Percentiles rank a stretch among this genome's conserved stretches.
phyloP scores from a whole-genome alignment of 805 yeast species.

The Sugiyamaella lignohabitans region DNA sequence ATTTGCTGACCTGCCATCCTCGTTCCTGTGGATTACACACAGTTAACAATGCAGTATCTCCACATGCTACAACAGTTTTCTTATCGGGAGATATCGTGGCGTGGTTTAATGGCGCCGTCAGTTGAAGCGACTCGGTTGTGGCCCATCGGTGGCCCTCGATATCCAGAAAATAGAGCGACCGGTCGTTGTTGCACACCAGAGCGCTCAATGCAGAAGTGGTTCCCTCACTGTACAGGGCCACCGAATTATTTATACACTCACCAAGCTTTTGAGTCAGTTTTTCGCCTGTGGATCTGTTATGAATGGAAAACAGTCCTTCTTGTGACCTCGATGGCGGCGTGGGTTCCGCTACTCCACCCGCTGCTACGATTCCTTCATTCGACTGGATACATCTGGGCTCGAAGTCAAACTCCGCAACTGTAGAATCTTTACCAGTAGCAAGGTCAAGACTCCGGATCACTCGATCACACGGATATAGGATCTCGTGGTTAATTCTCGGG shows the following conservation, averaged over 20 bases:
- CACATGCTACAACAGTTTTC: conserved; percentile 57
- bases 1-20: conserved; percentile 30
- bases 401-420: conserved; percentile 48
- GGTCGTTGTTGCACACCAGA: conserved; percentile 79
- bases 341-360: conserved; percentile 46
- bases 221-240: conserved; percentile 34
- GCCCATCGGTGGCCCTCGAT: conserved; percentile 44
- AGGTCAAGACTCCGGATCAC: conserved; percentile 43
- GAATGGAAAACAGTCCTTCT: conserved; percentile 61
- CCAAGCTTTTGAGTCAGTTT: conserved; percentile 58
- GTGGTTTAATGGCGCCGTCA: conserved; percentile 68
- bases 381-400: conserved; percentile 68
- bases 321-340: conserved; percentile 30
- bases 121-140: conserved; percentile 39
- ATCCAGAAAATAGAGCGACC: conserved; percentile 58
- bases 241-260: conserved; percentile 77
- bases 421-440: conserved; percentile 31
- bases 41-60: conserved; percentile 67
- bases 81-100: conserved; percentile 61
- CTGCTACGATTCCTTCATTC: conserved; percentile 41
- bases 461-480: conserved; percentile 56
- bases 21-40: conserved; percentile 30
- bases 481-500: conserved; percentile 31
- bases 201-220: conserved; percentile 25
- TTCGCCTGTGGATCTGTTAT: conserved; percentile 44